Percentiles rank a stretch among this genome's conserved stretches.
phyloP scores from a whole-genome alignment of 2,329 filamentous ascomycete species.

The Knoxdaviesia proteae region DNA sequence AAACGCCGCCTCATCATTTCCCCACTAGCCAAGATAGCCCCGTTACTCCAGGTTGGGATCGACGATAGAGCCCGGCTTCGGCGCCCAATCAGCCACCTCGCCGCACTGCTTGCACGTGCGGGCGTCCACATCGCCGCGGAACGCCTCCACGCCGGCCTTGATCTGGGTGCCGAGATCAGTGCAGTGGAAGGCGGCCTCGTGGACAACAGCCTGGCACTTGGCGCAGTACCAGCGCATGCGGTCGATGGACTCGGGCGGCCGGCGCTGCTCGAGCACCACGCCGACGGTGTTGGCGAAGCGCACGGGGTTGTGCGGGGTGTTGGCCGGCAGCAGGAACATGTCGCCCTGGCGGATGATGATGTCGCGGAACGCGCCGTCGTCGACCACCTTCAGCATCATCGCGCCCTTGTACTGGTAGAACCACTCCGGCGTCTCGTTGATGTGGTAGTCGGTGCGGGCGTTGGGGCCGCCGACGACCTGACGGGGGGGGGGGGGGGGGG shows the following conservation, averaged over 20 bases:
- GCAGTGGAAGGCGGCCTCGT: slow-evolving; percentile 75
- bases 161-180: slow-evolving; percentile 86
- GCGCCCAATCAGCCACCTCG: slow-evolving; percentile 48
- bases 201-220: slow-evolving; percentile 49
- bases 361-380: slow-evolving; percentile 61
- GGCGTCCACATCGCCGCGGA: slow-evolving; percentile 44
- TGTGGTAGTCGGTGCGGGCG: slow-evolving; percentile 91
- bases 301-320: slow-evolving; percentile 91
- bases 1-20: too few relatives aligned
- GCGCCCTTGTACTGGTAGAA: slow-evolving; percentile 92
- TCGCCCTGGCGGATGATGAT: slow-evolving; percentile 81
- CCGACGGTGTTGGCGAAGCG: slow-evolving; percentile 89
- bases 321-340: slow-evolving; percentile 80
- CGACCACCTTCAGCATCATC: slow-evolving; percentile 86
- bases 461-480: slow-evolving; percentile 90
- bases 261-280: slow-evolving; percentile 70
- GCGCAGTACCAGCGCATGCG: slow-evolving; percentile 79
- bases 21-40: not conserved
- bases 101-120: slow-evolving; percentile 66
- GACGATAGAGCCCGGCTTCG: slow-evolving; percentile 34
- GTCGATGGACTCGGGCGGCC: slow-evolving; percentile 51
- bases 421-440: slow-evolving; percentile 91
- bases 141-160: slow-evolving; percentile 70
- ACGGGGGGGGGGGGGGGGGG: not conserved
- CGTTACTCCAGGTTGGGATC: slow-evolving; percentile 31